These are phyloP conservation scores for Ophiocordyceps camponoti-saundersi DNA, from an alignment of 2,329 filamentous ascomycete genomes.

Conservation along the genomic window DNA sequence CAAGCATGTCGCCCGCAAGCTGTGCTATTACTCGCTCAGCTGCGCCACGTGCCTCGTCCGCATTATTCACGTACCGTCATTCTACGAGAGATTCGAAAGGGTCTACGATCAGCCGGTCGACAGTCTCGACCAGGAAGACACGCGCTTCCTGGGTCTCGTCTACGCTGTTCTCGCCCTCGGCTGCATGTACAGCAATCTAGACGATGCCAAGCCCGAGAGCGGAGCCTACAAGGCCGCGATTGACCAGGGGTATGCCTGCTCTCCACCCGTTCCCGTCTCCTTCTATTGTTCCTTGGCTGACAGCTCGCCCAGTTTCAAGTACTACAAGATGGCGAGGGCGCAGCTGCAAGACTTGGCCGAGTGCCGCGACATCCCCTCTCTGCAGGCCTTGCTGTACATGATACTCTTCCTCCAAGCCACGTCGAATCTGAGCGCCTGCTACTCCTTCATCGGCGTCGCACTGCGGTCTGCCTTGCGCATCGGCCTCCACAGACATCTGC, in stretches of 20 bases:
- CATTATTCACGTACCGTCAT: slow-evolving; percentile 67
- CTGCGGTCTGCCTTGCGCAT: slow-evolving; percentile 60
- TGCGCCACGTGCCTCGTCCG: slow-evolving; percentile 43
- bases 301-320: slow-evolving; percentile 42
- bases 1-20: slow-evolving; percentile 32
- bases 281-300: background rate
- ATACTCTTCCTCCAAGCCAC: slow-evolving; percentile 68
- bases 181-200: slow-evolving; percentile 49
- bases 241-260: slow-evolving; percentile 33
- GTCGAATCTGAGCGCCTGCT: slow-evolving; percentile 63
- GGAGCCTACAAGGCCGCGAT: slow-evolving; percentile 31
- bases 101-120: slow-evolving; percentile 57
- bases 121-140: slow-evolving; percentile 45
- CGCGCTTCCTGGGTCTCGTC: slow-evolving; percentile 51
- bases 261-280: background rate
- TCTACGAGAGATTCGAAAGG: slow-evolving; percentile 59
- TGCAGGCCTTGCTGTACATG: slow-evolving; percentile 65
- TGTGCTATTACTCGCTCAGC: slow-evolving; percentile 38
- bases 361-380: slow-evolving; percentile 55
- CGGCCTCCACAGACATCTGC: slow-evolving; percentile 58
- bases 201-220: slow-evolving; percentile 30
- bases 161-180: slow-evolving; percentile 57
- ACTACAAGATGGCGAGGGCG: slow-evolving; percentile 50
- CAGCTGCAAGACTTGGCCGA: slow-evolving; percentile 49
- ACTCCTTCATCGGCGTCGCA: slow-evolving; percentile 65